Conservation (phyloP, 192 early-diverging fungal genomes). For the Tieghemiomyces parasiticus region DNA sequence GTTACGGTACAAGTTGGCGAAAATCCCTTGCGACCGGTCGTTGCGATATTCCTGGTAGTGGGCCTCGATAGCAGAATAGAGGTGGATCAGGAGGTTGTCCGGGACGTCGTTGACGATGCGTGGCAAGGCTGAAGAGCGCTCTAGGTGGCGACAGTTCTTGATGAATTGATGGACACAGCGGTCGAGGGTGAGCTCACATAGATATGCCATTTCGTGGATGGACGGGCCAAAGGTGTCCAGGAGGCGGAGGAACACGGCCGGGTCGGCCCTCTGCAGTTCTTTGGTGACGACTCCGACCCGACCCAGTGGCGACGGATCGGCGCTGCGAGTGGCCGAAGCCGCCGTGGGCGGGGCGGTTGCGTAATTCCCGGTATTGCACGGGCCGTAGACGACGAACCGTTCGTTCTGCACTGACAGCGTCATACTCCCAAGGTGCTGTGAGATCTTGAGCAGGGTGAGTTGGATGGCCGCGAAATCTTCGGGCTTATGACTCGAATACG, state of each 20-base stretch:
- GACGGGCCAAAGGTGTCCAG: neutral
- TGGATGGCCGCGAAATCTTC: neutral
- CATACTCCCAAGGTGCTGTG: neutral
- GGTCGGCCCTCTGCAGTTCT: neutral
- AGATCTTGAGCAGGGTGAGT: neutral
- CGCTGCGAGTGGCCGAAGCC: neutral
- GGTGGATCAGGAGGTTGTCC: neutral
- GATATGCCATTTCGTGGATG: neutral
- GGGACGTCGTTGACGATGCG: neutral
- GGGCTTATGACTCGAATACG: neutral
- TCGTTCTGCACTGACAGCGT: neutral
- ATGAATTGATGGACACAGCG: neutral
- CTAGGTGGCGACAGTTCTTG: neutral
- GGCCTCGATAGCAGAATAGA: neutral
- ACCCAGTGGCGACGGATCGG: neutral
- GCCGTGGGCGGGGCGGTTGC: neutral
- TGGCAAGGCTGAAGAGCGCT: neutral
- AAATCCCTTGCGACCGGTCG: no score
- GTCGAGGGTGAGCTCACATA: constrained; percentile 3
- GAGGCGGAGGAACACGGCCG: neutral
- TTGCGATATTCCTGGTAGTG: neutral
- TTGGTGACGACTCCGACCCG: neutral
- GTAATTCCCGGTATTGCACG: no score
- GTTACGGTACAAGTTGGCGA: no score
- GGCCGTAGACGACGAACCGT: neutral